Percentiles rank a stretch among this genome's conserved stretches.
Conservation (phyloP, 2,329 filamentous ascomycete genomes). For the Myriangium duriaei region DNA sequence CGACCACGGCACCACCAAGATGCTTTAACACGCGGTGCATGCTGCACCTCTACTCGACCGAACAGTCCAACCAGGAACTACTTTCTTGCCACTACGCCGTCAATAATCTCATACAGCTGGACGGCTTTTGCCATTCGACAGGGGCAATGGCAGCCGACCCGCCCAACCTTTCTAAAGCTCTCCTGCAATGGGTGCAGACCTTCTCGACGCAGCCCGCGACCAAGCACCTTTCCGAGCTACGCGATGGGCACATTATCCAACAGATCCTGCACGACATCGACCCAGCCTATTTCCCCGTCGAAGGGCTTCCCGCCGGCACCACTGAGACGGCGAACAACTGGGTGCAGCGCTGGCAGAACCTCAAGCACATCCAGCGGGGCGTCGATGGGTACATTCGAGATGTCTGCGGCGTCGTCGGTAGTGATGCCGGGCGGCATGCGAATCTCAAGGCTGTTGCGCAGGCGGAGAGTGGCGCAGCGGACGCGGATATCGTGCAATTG, state of each 20-base stretch:
- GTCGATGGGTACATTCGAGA: conserved; percentile 38
- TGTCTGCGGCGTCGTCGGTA: conserved; percentile 26
- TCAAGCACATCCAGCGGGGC: conserved; percentile 38
- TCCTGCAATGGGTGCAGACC: conserved; percentile 30
- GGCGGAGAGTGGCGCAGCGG: conserved; percentile 27
- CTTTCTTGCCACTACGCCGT: too few species aligned
- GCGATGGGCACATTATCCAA: conserved; percentile 37
- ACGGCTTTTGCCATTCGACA: too few species aligned
- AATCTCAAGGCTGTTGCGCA: conserved; percentile 36
- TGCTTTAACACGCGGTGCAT: too few species aligned
- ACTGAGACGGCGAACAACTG: conserved; percentile 34
- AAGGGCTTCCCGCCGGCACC: conserved; percentile 34
- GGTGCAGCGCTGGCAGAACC: conserved; percentile 41
- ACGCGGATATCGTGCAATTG: conserved; percentile 26
- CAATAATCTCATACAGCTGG: too few species aligned
- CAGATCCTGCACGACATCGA: conserved; percentile 36
- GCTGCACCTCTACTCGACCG: too few species aligned
- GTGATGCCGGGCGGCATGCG: conserved; percentile 21
- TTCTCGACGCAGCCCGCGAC: conserved; percentile 28
- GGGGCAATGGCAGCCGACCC: background rate
- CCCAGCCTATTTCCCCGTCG: conserved; percentile 35
- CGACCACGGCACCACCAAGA: too few species aligned
- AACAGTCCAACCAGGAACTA: too few species aligned
- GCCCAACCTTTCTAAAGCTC: background rate
- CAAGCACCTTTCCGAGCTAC: conserved; percentile 30